Evolutionary conservation across 345 rosid genomes (phyloP).

Genomic region (Arabidopsis suecica): DNA sequence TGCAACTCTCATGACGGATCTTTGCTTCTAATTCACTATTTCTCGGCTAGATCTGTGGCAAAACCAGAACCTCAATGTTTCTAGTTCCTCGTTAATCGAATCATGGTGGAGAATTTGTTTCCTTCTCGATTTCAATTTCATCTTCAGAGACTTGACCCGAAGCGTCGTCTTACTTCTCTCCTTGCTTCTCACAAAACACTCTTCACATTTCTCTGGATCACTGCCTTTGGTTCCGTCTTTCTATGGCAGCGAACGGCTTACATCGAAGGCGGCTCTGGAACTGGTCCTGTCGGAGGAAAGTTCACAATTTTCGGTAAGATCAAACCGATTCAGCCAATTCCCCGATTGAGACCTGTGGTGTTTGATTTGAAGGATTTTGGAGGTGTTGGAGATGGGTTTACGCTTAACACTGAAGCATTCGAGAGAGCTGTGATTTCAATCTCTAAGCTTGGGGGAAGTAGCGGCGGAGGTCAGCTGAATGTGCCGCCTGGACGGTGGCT

Average conservation of each 20-base stretch:
- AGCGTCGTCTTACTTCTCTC: constrained; percentile 62
- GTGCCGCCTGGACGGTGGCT: constrained; percentile 96
- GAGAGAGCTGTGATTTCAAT: constrained; percentile 83
- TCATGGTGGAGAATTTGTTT: constrained; percentile 65
- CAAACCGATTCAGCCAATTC: constrained; percentile 49
- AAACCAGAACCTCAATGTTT: constrained; percentile 11
- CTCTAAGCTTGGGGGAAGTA: constrained; percentile 67
- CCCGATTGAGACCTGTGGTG: constrained; percentile 63
- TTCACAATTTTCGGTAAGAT: constrained; percentile 51
- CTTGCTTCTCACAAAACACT: constrained; percentile 77
- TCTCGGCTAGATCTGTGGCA: constrained; percentile 18
- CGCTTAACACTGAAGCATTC: constrained; percentile 85
- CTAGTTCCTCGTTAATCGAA: constrained; percentile 1
- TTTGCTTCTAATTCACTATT: constrained; percentile 21
- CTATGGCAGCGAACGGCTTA: constrained; percentile 71
- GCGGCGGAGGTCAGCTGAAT: constrained; percentile 95
- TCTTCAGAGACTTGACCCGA: constrained; percentile 58
- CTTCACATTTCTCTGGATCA: constrained; percentile 79
- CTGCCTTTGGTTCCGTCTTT: constrained; percentile 76
- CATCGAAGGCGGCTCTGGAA: constrained; percentile 18
- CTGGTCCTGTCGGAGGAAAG: constrained; percentile 45
- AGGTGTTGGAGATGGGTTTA: constrained; percentile 83
- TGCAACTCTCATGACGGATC: constrained; percentile 33
- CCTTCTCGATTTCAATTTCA: constrained; percentile 57
- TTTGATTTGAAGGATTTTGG: constrained; percentile 93